Evolutionary conservation across 768 basidiomycete genomes (phyloP).

Genomic region (Tubosaeta sp.): DNA sequence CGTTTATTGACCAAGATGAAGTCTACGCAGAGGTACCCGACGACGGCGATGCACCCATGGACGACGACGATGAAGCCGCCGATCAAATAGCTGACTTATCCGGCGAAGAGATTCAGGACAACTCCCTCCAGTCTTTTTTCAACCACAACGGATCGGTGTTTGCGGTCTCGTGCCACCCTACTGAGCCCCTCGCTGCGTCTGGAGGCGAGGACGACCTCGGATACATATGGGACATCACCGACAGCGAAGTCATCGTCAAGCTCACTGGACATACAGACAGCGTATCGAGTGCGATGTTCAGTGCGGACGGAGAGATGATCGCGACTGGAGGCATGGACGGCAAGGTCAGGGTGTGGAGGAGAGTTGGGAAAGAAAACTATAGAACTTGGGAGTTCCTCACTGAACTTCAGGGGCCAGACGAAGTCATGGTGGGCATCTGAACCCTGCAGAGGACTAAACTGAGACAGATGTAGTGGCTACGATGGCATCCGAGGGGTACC

Average conservation of each 20-base stretch:
- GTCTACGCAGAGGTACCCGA: constrained; percentile 60
- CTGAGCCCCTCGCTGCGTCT: constrained; percentile 73
- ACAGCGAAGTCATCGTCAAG: constrained; percentile 75
- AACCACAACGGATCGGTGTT: constrained; percentile 79
- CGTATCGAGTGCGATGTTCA: constrained; percentile 77
- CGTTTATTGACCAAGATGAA: constrained; percentile 65
- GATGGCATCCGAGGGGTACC: constrained; percentile 94
- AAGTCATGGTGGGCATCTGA: constrained; percentile 74
- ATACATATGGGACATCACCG: constrained; percentile 87
- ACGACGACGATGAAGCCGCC: constrained; percentile 51
- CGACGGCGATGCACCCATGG: constrained; percentile 68
- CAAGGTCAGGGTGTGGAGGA: constrained; percentile 84
- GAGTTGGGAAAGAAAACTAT: constrained; percentile 72
- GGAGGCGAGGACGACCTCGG: constrained; percentile 96
- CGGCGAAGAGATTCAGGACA: constrained; percentile 43
- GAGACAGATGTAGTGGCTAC: constrained; percentile 60
- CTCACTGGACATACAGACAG: constrained; percentile 93
- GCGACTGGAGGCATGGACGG: constrained; percentile 99
- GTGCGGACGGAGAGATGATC: constrained; percentile 84
- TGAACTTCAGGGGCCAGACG: constrained; percentile 89
- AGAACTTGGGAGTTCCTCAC: constrained; percentile 92
- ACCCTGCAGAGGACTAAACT: neutral
- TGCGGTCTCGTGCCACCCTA: constrained; percentile 78
- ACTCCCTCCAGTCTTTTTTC: constrained; percentile 65
- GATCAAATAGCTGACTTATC: constrained; percentile 44